Evolutionary conservation across 352 stramenopile genomes (phyloP).

Genomic region (Globisporangium paddicum): DNA sequence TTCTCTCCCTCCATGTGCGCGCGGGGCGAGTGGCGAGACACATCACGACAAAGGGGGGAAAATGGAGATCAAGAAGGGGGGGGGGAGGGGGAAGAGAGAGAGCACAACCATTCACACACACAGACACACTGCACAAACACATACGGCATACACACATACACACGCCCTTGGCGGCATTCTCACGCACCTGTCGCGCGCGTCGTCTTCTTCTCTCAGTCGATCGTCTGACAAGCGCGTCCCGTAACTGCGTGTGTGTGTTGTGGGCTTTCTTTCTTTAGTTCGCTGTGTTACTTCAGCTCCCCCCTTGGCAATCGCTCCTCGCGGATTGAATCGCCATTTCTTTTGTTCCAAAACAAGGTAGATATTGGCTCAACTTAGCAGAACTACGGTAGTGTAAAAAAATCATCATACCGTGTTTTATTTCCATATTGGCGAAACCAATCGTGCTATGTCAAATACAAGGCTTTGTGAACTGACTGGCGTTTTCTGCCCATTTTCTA

Average conservation of each 20-base stretch:
- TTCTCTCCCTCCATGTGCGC: background rate
- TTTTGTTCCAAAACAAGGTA: background rate
- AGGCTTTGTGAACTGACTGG: constrained; percentile 3
- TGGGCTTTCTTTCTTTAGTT: constrained; percentile 12
- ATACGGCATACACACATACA: constrained; percentile 7
- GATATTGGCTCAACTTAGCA: too few species aligned
- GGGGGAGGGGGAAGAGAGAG: too few species aligned
- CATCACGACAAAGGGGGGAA: background rate
- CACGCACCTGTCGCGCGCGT: background rate
- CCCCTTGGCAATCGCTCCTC: background rate
- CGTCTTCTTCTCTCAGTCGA: background rate
- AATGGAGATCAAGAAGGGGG: background rate
- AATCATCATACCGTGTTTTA: background rate
- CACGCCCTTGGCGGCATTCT: background rate
- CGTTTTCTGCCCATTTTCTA: constrained; percentile 4
- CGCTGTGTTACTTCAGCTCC: constrained; percentile 4
- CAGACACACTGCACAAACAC: background rate
- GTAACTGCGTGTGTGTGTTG: background rate
- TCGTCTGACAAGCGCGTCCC: constrained; percentile 5
- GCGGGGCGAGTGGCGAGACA: constrained; percentile 11
- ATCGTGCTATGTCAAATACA: too few species aligned
- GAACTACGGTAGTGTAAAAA: too few species aligned
- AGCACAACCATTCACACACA: background rate
- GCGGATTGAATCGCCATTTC: background rate
- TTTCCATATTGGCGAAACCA: too few species aligned